phyloP scores from a whole-genome alignment of 352 stramenopile genomes.

The Pythium dissotocum region DNA sequence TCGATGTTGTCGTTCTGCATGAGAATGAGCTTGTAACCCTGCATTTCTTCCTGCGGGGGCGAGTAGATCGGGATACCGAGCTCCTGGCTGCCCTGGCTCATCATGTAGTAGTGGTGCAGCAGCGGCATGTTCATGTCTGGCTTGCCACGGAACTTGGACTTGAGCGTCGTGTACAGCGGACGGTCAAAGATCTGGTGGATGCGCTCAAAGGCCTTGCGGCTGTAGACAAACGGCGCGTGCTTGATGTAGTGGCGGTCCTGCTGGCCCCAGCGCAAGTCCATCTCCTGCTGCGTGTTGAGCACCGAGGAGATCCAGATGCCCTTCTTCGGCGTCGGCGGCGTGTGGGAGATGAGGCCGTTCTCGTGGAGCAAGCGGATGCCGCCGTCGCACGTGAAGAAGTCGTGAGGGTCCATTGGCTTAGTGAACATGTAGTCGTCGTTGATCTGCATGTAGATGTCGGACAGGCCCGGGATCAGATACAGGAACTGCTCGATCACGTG shows the following conservation, averaged over 20 bases:
- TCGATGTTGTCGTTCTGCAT: constrained; percentile 84
- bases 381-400: constrained; percentile 88
- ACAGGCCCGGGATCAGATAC: constrained; percentile 81
- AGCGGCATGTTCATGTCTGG: constrained; percentile 89
- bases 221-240: constrained; percentile 89
- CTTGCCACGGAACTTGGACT: constrained; percentile 83
- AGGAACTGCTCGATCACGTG: constrained; percentile 90
- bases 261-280: constrained; percentile 83
- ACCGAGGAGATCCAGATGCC: constrained; percentile 88
- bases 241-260: constrained; percentile 87
- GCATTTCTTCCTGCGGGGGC: constrained; percentile 73
- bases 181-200: constrained; percentile 88
- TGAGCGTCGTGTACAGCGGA: constrained; percentile 79
- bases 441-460: constrained; percentile 88
- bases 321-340: constrained; percentile 72
- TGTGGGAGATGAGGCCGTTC: constrained; percentile 73
- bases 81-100: constrained; percentile 75
- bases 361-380: constrained; percentile 84
- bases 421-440: constrained; percentile 91
- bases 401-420: constrained; percentile 73
- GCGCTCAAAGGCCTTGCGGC: constrained; percentile 78
- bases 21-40: constrained; percentile 82
- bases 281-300: constrained; percentile 87
- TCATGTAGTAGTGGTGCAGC: constrained; percentile 89
- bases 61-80: constrained; percentile 78